A percentile compares a stretch with the other conserved stretches of the same genome.
phyloP scores from a whole-genome alignment of 306 rosid genomes.

The Pyrus bretschneideri region DNA sequence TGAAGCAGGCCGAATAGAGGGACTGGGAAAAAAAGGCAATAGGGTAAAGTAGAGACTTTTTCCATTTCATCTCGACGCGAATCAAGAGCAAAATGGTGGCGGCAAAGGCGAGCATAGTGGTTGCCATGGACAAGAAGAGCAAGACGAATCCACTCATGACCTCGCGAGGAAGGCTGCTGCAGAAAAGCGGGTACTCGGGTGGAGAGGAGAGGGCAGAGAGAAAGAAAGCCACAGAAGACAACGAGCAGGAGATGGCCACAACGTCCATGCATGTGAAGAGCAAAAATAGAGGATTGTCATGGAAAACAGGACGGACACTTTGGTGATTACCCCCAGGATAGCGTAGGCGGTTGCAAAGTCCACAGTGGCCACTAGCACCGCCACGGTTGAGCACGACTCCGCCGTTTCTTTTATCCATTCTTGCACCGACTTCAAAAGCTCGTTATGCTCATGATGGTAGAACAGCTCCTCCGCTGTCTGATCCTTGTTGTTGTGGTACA shows the following conservation, averaged over 20 bases:
- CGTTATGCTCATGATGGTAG: not conserved
- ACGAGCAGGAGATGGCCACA: slow-evolving; percentile 21
- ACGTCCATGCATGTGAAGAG: slow-evolving; percentile 29
- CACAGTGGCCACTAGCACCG: slow-evolving; percentile 23
- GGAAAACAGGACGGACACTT: not conserved
- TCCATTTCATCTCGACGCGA: not conserved
- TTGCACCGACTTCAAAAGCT: slow-evolving; percentile 12
- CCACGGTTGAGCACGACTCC: slow-evolving; percentile 25
- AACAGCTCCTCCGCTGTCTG: slow-evolving; percentile 12
- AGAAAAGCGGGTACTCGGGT: slow-evolving; percentile 16
- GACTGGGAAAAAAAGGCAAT: slow-evolving; percentile 13
- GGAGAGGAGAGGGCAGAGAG: slow-evolving; percentile 32
- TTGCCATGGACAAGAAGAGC: slow-evolving; percentile 23
- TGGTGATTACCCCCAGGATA: slow-evolving; percentile 6
- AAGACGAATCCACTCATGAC: slow-evolving; percentile 18
- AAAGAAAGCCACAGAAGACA: slow-evolving; percentile 31
- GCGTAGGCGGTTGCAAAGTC: slow-evolving; percentile 33
- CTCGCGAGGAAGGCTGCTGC: slow-evolving; percentile 13
- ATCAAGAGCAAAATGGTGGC: slow-evolving; percentile 22
- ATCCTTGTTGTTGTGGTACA: slow-evolving; percentile 1
- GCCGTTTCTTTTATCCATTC: slow-evolving; percentile 26
- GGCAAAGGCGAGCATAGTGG: slow-evolving; percentile 28
- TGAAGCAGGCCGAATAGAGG: not conserved
- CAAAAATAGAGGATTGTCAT: slow-evolving; percentile 8
- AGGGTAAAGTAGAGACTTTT: not conserved